A percentile compares a stretch with the other conserved stretches of the same genome.
Evolutionary conservation across 148 eudicot genomes (phyloP).

Genomic region (Chenopodium berlandieri): DNA sequence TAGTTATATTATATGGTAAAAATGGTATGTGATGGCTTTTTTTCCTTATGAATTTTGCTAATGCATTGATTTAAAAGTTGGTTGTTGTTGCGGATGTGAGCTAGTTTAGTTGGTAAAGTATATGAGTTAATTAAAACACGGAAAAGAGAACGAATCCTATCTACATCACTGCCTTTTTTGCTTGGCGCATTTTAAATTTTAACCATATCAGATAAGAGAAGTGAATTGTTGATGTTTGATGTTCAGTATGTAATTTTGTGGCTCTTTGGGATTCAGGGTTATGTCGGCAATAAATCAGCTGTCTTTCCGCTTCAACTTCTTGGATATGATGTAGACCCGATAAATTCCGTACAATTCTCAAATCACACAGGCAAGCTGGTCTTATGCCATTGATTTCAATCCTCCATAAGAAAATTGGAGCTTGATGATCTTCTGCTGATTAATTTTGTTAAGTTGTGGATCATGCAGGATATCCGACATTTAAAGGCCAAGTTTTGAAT

Average conservation of each 20-base stretch:
- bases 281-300: constrained; percentile 97
- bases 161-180: background rate
- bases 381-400: constrained; percentile 19
- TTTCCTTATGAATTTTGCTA: background rate
- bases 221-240: constrained; percentile 9
- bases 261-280: constrained; percentile 49
- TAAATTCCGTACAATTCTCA: constrained; percentile 96
- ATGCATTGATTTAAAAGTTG: background rate
- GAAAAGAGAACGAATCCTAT: background rate
- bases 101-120: background rate
- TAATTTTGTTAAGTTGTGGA: constrained; percentile 19
- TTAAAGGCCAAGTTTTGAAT: constrained; percentile 90
- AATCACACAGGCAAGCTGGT: constrained; percentile 96
- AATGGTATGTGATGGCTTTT: background rate
- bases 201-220: background rate
- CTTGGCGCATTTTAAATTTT: background rate
- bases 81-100: background rate
- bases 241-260: constrained; percentile 8
- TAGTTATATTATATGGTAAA: background rate
- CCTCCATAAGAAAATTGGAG: background rate
- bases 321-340: constrained; percentile 94
- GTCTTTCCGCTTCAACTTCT: constrained; percentile 94
- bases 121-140: background rate
- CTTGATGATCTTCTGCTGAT: constrained; percentile 1
- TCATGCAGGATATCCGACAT: constrained; percentile 90